Conservation (phyloP, 495 filamentous ascomycete species). For the Xylaria grammica region DNA sequence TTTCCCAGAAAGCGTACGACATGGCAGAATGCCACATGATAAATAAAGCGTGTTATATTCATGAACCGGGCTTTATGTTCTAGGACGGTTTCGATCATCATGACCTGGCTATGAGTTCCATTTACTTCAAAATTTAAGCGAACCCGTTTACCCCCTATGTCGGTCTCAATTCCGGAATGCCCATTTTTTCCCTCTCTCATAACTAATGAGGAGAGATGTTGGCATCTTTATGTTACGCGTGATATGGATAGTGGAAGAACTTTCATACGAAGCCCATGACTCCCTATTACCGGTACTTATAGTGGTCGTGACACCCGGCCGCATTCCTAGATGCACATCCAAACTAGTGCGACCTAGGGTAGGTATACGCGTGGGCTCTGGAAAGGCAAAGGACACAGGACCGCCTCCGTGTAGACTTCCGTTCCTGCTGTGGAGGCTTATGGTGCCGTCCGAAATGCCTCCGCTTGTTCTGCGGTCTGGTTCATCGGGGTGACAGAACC, state of each 20-base stretch:
- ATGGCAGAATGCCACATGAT: no score
- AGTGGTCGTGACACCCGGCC: neutral
- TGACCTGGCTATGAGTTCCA: no score
- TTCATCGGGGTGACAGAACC: neutral
- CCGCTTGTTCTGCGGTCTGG: neutral
- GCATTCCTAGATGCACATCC: neutral
- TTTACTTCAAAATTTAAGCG: no score
- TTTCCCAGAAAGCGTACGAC: no score
- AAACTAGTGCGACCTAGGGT: neutral
- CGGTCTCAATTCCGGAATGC: neutral
- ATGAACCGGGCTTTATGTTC: no score
- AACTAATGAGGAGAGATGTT: neutral
- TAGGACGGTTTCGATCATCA: no score
- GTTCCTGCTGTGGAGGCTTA: neutral
- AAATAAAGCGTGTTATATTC: no score
- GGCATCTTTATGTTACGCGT: conserved; percentile 2
- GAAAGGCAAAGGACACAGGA: neutral
- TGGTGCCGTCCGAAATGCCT: neutral
- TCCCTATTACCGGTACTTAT: neutral
- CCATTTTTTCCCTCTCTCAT: no score
- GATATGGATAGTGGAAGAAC: neutral
- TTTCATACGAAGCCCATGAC: neutral
- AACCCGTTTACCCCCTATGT: no score
- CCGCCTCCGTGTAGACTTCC: no score
- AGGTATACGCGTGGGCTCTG: neutral